Base-by-base conservation (phyloP, 2,329 filamentous ascomycete species). In the Fusarium udum region DNA sequence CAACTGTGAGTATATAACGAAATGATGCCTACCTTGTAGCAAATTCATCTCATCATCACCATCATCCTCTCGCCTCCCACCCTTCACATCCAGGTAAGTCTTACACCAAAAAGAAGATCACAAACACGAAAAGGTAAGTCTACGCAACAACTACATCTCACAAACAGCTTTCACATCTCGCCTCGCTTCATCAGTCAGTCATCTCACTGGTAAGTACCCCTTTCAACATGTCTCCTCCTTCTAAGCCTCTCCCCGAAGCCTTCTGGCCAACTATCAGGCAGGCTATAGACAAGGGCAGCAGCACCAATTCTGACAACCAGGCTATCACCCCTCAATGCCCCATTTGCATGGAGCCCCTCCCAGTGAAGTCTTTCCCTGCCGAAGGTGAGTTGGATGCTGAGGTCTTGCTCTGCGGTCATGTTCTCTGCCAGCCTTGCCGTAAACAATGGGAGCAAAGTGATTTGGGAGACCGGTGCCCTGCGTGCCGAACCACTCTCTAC, bases 341-440 rank as follows among this genome's bases (percentile, higher is more conserved):
- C 18, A 69, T 78, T 34, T 78, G 76, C 13, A 15, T 63, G 7
- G 64, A 78, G 1, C n/a, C 37, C 0, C n/a, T 78, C 13, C 22
- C 37, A 6, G 48, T 75, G 13, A 34, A 55, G 6, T 71, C 67
- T 4, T 64, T 71, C n/a, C 37, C 67, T 32, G 11, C 20, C 1
- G 8, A 34, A 22, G n/a, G 16, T 6, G 26, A 56, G 11, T 16
- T 22, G 2, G 40, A 65, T 2, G 62, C 65, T 18, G 37, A 66
- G 22, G 12, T 77, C 16, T 51, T 76, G 8, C 34, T 64, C 22
- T 79, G 78, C 56, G 78, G 78, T 0, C 78, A 79, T 58, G 56
- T 77, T 22, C 60, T 78, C 22, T 79, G 78, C 34, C 18, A 39
- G 3, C 2, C 20, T 6, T 79, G 74, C n/a, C 48, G 69, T 6